phyloP scores from a whole-genome alignment of 1,284 basidiomycete genomes.

The Marasmius oreades region DNA sequence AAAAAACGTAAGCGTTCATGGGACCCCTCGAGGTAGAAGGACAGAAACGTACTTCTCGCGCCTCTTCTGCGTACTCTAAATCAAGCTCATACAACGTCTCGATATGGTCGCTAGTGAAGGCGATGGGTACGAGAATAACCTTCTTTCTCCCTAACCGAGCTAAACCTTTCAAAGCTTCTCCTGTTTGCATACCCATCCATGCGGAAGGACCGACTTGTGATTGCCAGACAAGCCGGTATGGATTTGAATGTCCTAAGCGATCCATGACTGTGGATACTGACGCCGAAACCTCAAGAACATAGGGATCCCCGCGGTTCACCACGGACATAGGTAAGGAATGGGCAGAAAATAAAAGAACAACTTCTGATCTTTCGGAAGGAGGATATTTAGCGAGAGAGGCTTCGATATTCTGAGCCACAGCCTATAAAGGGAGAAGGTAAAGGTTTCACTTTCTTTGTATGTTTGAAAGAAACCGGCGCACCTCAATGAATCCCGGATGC shows the following conservation, averaged over 20 bases:
- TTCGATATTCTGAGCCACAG: slow-evolving; percentile 88
- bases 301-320: slow-evolving; percentile 97
- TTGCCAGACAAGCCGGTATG: slow-evolving; percentile 97
- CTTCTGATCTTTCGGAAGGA: slow-evolving; percentile 62
- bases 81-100: slow-evolving; percentile 98
- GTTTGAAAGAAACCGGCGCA: slow-evolving; percentile 32
- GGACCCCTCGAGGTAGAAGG: slow-evolving; percentile 6
- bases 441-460: too few relatives aligned
- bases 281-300: slow-evolving; percentile 93
- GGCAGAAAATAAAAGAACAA: slow-evolving; percentile 93
- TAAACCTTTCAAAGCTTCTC: slow-evolving; percentile 89
- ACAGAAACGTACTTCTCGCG: slow-evolving; percentile 65
- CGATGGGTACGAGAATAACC: slow-evolving; percentile 91
- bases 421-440: slow-evolving; percentile 40
- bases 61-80: slow-evolving; percentile 91
- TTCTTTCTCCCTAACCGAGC: slow-evolving; percentile 86
- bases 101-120: slow-evolving; percentile 99
- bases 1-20: slow-evolving; percentile 18
- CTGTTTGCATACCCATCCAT: slow-evolving; percentile 98
- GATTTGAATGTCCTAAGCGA: slow-evolving; percentile 73
- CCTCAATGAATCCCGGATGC: slow-evolving; percentile 91
- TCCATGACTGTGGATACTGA: slow-evolving; percentile 91
- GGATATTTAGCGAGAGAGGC: slow-evolving; percentile 82
- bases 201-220: slow-evolving; percentile 96
- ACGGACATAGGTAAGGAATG: slow-evolving; percentile 98